phyloP scores from a whole-genome alignment of 75 land plant genomes.

The Chamaecyparis obtusa region DNA sequence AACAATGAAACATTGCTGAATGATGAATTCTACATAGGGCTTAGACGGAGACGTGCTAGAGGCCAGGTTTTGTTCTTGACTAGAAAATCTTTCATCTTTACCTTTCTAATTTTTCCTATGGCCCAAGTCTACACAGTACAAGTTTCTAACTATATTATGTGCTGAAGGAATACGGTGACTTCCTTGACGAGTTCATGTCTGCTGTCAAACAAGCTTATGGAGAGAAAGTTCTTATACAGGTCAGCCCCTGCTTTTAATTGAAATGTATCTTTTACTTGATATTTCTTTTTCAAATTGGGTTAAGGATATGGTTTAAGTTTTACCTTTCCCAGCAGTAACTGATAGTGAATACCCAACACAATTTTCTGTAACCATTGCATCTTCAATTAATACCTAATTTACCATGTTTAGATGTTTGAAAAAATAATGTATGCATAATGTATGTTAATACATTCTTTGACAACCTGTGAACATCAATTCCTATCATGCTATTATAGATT shows the following conservation, averaged over 20 bases:
- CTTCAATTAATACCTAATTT: not conserved
- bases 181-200: constrained; percentile 80
- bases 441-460: not conserved
- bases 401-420: not conserved
- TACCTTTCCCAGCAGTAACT: not conserved
- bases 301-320: not conserved
- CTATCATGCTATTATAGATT: not conserved
- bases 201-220: constrained; percentile 93
- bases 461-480: not conserved
- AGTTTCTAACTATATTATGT: not conserved
- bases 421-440: not conserved
- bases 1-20: constrained; percentile 36
- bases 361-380: not conserved
- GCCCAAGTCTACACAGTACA: not conserved
- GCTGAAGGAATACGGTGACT: constrained; percentile 65
- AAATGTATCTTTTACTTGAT: not conserved
- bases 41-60: constrained; percentile 63
- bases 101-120: not conserved
- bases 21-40: constrained; percentile 85
- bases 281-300: not conserved
- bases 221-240: constrained; percentile 92
- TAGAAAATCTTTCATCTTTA: not conserved
- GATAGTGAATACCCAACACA: not conserved
- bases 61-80: constrained; percentile 53
- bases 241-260: constrained; percentile 10